Conservation (phyloP, 2,329 filamentous ascomycete species). For the Fusarium succisae region DNA sequence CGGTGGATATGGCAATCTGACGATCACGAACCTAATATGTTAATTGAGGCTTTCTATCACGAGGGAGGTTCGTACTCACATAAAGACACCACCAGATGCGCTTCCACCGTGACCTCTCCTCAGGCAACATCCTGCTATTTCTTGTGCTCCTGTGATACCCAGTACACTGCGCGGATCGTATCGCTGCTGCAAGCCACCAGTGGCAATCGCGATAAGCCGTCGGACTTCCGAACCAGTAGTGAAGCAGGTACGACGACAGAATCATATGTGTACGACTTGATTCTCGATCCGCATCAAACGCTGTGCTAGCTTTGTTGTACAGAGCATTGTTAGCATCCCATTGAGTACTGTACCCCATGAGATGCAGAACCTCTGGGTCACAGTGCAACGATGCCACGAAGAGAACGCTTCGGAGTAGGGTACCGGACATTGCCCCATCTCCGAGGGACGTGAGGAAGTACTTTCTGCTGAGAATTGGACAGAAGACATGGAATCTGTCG, state of each 20-base stretch:
- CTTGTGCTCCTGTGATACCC: not conserved
- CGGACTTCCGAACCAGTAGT: conserved; percentile 24
- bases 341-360: conserved; percentile 1
- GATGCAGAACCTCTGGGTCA: not conserved
- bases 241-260: conserved; percentile 4
- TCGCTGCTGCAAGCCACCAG: conserved; percentile 5
- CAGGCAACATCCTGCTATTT: fast-evolving
- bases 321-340: not conserved
- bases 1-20: not conserved
- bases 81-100: conserved; percentile 4
- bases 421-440: not conserved
- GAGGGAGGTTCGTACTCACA: fast-evolving
- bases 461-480: not conserved
- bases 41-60: fast-evolving
- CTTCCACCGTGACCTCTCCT: not conserved
- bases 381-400: conserved; percentile 17
- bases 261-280: not conserved
- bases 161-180: not conserved
- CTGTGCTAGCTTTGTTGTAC: not conserved
- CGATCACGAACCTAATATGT: not conserved
- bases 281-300: not conserved
- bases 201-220: not conserved
- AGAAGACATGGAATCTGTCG: not conserved
- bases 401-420: not conserved
- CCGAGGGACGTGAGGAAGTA: not conserved